phyloP scores from a whole-genome alignment of 2,329 filamentous ascomycete genomes.

The Aphanocladium album region DNA sequence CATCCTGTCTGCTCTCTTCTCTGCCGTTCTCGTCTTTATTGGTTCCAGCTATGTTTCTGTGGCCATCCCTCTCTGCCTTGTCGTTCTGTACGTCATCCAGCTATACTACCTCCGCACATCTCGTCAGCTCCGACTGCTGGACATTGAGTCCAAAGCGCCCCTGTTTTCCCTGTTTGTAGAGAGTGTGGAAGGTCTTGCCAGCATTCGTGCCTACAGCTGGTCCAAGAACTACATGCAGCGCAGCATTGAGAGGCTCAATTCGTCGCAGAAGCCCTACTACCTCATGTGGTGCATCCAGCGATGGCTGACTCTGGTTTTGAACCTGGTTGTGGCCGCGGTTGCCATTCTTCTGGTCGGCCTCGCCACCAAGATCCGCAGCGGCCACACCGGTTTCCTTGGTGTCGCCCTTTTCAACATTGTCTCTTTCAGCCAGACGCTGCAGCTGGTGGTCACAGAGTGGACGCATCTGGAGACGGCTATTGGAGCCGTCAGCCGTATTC shows the following conservation, averaged over 20 bases:
- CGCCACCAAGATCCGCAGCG: slow-evolving; percentile 31
- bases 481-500: slow-evolving; percentile 24
- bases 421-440: slow-evolving; percentile 24
- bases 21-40: slow-evolving; percentile 37
- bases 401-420: slow-evolving; percentile 25
- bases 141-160: slow-evolving; percentile 27
- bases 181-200: slow-evolving; percentile 20
- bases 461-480: slow-evolving; percentile 26
- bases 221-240: slow-evolving; percentile 18
- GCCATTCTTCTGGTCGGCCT: slow-evolving; percentile 41
- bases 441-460: slow-evolving; percentile 30
- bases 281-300: slow-evolving; percentile 44
- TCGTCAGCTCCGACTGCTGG: slow-evolving; percentile 26
- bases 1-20: slow-evolving; percentile 21
- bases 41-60: slow-evolving; percentile 41
- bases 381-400: slow-evolving; percentile 25
- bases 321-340: slow-evolving; percentile 40
- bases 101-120: slow-evolving; percentile 29
- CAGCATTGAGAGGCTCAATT: slow-evolving; percentile 27
- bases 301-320: slow-evolving; percentile 45
- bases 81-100: slow-evolving; percentile 23
- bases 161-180: slow-evolving; percentile 26
- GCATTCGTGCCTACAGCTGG: slow-evolving; percentile 33
- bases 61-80: slow-evolving; percentile 36
- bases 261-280: slow-evolving; percentile 29